Base-by-base conservation (phyloP, 225 moss, liverwort and hornwort genomes). In the Polytrichum commune region DNA sequence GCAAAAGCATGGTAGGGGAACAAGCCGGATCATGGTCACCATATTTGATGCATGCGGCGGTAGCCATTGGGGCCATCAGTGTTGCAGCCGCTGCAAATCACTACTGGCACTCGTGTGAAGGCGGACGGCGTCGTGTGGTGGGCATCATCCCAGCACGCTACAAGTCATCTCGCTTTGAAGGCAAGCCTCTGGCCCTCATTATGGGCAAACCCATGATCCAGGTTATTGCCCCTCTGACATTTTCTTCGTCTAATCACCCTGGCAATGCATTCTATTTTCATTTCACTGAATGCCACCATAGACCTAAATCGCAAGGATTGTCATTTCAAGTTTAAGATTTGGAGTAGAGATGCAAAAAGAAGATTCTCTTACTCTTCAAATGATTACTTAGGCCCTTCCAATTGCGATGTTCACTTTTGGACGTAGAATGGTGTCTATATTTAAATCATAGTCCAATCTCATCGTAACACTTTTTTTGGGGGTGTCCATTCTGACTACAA, bases 151-250 rank as follows among this genome's bases (percentile, higher is more conserved):
- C 98, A 63, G 98, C 93, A 54, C 93, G 98, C 46, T 98, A 87
- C 76, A 77, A 84, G 55, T 95, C 95, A 63, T 87, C 95, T 64
- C 89, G 98, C 54, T 98, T 98, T 64, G 82, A 89, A 75, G 98
- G 98, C 74, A 98, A 98, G 83, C 93, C 98, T 75, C 81, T 98
- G 79, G 95, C 84, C 29, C 70, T 74, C 80, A 93, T 98, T 32
- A 69, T 98, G 62, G 98, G 98, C 81, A 98, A 98, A 85, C 93
- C 95, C 29, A 98, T 98, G 98, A 91, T 98, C 80, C 98, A 95
- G 97, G 97, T 97, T 33, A n/a, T 69, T 57, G 27, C 7, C 27
- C 4, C 19, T 66, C 27, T 67, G 23, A 66, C 29, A 56, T 70
- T 32, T 8, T 28, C 56, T 54, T 25, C 53, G 8, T 67, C 46